A percentile compares a stretch with the other conserved stretches of the same genome.
Conservation (phyloP, 768 basidiomycete species). For the Boletus tylopilopsis region DNA sequence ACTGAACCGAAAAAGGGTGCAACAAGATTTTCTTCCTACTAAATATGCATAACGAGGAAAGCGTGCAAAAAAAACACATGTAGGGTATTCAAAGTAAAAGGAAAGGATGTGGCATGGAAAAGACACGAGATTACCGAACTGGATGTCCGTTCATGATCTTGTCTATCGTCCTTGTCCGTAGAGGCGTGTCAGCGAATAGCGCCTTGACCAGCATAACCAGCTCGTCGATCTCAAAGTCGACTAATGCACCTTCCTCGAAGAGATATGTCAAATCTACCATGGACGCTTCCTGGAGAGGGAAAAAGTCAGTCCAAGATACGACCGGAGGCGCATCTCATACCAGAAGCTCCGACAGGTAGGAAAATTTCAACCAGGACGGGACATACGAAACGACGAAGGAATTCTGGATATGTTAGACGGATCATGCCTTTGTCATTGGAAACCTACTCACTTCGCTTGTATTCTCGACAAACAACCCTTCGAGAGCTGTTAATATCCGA, state of each 20-base stretch:
- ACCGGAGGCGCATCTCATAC: conserved; percentile 41
- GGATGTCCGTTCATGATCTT: conserved; percentile 67
- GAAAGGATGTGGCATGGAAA: conserved; percentile 4
- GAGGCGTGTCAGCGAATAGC: conserved; percentile 81
- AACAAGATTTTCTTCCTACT: neutral
- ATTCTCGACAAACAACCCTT: conserved; percentile 74
- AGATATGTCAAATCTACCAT: conserved; percentile 90
- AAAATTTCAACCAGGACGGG: conserved; percentile 94
- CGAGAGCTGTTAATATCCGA: conserved; percentile 70
- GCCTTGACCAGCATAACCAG: conserved; percentile 77
- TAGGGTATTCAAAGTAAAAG: conserved; percentile 1
- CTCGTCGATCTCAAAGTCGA: conserved; percentile 87
- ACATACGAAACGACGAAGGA: conserved; percentile 82
- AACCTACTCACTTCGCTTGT: conserved; percentile 46
- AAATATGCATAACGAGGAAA: conserved; percentile 16
- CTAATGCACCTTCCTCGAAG: conserved; percentile 84
- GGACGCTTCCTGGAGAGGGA: conserved; percentile 70
- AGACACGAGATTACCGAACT: conserved; percentile 10
- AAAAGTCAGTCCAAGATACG: neutral
- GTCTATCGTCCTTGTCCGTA: conserved; percentile 78
- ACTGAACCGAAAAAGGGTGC: no score
- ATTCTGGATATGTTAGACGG: conserved; percentile 36
- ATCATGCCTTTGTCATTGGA: neutral
- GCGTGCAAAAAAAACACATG: neutral
- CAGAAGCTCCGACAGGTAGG: conserved; percentile 88